These are phyloP conservation scores for Ophiognomonia clavigignenti-juglandacearum DNA, from an alignment of 2,329 filamentous ascomycete genomes.

Conservation along the genomic window DNA sequence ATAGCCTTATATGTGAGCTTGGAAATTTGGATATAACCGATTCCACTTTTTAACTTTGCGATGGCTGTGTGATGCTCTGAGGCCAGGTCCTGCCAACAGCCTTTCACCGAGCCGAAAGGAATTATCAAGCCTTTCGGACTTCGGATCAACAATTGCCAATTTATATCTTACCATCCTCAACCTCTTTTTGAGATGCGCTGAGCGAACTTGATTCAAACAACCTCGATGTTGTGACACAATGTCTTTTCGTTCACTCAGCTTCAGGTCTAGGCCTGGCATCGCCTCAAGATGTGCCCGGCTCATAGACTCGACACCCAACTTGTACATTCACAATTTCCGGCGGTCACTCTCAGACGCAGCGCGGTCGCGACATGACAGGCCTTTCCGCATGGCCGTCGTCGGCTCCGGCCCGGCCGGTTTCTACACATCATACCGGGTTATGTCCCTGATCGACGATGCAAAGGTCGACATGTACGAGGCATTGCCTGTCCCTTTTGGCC, in stretches of 20 bases:
- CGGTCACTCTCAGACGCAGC: slow-evolving; percentile 12
- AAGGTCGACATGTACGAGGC: slow-evolving; percentile 95
- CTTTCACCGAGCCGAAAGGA: slow-evolving; percentile 1
- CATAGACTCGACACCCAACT: neutral
- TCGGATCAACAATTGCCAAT: neutral
- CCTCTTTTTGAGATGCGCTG: too few relatives aligned
- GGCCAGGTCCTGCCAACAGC: neutral
- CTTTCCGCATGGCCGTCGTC: slow-evolving; percentile 78
- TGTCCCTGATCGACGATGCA: slow-evolving; percentile 67
- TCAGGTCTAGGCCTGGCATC: slow-evolving; percentile 2
- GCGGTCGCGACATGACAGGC: slow-evolving; percentile 32
- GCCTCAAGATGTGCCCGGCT: neutral
- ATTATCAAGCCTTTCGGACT: neutral
- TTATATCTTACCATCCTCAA: too few relatives aligned
- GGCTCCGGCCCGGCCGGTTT: slow-evolving; percentile 95
- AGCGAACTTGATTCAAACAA: neutral
- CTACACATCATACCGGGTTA: slow-evolving; percentile 83
- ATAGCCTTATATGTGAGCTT: too few relatives aligned
- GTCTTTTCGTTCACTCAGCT: neutral
- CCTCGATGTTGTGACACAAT: slow-evolving; percentile 6
- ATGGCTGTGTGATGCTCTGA: too few relatives aligned
- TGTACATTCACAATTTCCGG: neutral
- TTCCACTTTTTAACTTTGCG: too few relatives aligned
- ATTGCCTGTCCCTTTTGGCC: slow-evolving; percentile 84
- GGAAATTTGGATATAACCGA: too few relatives aligned